phyloP scores from a whole-genome alignment of 139 green algal species.

The Yamagishiella unicocca region DNA sequence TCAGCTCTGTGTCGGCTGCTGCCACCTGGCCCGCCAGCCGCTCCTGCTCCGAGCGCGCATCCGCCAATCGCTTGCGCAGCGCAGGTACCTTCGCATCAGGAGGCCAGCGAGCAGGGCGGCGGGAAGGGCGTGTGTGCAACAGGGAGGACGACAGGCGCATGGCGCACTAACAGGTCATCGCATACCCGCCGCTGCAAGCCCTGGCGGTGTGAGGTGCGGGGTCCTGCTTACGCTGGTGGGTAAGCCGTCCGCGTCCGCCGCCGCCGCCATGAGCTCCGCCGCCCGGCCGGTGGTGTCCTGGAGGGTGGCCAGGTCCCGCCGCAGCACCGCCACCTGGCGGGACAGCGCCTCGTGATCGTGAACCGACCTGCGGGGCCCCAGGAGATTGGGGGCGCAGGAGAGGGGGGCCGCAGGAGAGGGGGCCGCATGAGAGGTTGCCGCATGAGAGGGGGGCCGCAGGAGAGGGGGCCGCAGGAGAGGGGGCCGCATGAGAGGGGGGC shows the following conservation, averaged over 20 bases:
- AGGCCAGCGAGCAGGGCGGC: not conserved
- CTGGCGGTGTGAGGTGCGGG: too few relatives aligned
- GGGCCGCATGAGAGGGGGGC: too few relatives aligned
- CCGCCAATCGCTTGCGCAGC: constrained; percentile 50
- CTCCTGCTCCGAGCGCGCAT: constrained; percentile 38
- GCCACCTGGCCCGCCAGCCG: constrained; percentile 19
- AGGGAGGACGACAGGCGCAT: too few relatives aligned
- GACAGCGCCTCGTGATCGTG: constrained; percentile 50
- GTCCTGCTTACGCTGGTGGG: constrained; percentile 52
- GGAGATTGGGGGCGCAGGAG: not conserved
- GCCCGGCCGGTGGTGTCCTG: constrained; percentile 28
- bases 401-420: not conserved
- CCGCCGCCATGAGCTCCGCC: not conserved
- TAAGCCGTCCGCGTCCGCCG: constrained; percentile 44
- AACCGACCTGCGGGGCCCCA: constrained; percentile 2
- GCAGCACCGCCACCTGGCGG: constrained; percentile 51
- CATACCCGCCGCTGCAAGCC: too few relatives aligned
- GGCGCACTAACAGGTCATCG: too few relatives aligned
- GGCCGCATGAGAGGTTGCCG: not conserved
- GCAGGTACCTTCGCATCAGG: constrained; percentile 23
- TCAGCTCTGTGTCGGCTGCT: not conserved
- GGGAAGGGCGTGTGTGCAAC: too few relatives aligned
- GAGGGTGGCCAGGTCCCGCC: constrained; percentile 46
- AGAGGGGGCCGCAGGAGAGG: too few relatives aligned
- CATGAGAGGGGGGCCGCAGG: not conserved